A percentile compares a stretch with the other conserved stretches of the same genome.
phyloP scores from a whole-genome alignment of 805 yeast species.

The Tetrapisispora nanseiensis region DNA sequence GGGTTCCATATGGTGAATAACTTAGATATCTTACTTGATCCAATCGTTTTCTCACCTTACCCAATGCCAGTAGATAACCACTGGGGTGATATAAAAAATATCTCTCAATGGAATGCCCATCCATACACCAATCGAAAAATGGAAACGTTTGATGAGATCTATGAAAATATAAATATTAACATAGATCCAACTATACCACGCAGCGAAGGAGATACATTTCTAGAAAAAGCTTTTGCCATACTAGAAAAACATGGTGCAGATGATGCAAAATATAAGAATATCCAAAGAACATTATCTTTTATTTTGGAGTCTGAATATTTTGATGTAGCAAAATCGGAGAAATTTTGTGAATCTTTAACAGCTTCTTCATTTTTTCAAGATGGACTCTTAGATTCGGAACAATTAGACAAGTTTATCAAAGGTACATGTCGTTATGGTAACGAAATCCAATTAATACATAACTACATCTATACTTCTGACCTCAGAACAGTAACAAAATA shows the following conservation, averaged over 20 bases:
- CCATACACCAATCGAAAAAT: slow-evolving; percentile 1
- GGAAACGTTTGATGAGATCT: background rate
- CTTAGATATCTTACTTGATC: slow-evolving; percentile 14
- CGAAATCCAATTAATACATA: slow-evolving; percentile 64
- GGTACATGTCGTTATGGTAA: slow-evolving; percentile 67
- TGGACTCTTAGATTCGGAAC: slow-evolving; percentile 62
- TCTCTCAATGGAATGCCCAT: background rate
- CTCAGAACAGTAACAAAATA: slow-evolving; percentile 71
- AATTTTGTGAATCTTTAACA: background rate
- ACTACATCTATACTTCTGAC: slow-evolving; percentile 62
- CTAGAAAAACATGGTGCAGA: slow-evolving; percentile 48
- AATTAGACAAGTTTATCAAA: slow-evolving; percentile 57
- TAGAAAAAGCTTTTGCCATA: slow-evolving; percentile 1
- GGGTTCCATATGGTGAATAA: slow-evolving; percentile 17
- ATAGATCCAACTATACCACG: background rate
- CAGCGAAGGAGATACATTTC: background rate
- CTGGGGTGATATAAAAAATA: background rate
- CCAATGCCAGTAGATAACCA: slow-evolving; percentile 10
- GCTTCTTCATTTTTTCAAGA: slow-evolving; percentile 44
- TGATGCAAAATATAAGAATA: slow-evolving; percentile 42
- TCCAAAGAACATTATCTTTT: slow-evolving; percentile 60
- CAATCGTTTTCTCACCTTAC: slow-evolving; percentile 15
- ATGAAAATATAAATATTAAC: background rate
- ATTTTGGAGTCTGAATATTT: slow-evolving; percentile 44
- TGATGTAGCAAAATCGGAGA: slow-evolving; percentile 38